Conservation (phyloP, 1,284 basidiomycete genomes). For the Athelia psychrophila region DNA sequence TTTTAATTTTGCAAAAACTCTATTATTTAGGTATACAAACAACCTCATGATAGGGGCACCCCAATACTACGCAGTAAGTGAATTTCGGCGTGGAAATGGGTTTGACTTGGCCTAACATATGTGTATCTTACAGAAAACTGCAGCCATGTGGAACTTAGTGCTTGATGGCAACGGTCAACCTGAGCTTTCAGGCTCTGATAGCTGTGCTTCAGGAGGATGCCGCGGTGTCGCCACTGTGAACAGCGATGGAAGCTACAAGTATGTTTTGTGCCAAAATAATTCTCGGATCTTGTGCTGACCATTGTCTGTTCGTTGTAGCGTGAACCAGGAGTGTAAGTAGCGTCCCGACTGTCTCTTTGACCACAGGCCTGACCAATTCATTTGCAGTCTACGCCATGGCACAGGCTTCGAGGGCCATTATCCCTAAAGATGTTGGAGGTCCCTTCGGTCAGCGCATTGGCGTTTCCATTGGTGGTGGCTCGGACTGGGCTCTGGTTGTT, state of each 20-base stretch:
- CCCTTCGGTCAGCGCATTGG: conserved; percentile 68
- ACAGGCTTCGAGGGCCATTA: conserved; percentile 68
- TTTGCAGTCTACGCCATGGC: conserved; percentile 67
- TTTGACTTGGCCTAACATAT: background rate
- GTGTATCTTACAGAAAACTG: conserved; percentile 22
- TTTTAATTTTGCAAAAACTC: too few relatives aligned
- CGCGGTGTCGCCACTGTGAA: conserved; percentile 22
- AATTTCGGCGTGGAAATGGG: background rate
- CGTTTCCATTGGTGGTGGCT: conserved; percentile 53
- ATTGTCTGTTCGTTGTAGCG: background rate
- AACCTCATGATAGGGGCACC: background rate
- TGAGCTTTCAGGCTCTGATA: conserved; percentile 59
- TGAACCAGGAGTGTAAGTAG: conserved; percentile 41
- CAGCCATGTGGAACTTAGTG: conserved; percentile 72
- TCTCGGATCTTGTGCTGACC: too few relatives aligned
- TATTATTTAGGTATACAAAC: too few relatives aligned
- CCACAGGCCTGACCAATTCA: conserved; percentile 44
- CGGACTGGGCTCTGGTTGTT: conserved; percentile 59
- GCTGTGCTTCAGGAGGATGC: conserved; percentile 51
- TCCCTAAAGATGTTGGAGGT: conserved; percentile 61
- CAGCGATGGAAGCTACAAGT: conserved; percentile 15
- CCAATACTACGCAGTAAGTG: background rate
- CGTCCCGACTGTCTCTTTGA: background rate
- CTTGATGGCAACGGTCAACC: conserved; percentile 61
- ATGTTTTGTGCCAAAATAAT: conserved; percentile 4